Conservation (phyloP, 495 filamentous ascomycete genomes). For the Podospora appendiculata region DNA sequence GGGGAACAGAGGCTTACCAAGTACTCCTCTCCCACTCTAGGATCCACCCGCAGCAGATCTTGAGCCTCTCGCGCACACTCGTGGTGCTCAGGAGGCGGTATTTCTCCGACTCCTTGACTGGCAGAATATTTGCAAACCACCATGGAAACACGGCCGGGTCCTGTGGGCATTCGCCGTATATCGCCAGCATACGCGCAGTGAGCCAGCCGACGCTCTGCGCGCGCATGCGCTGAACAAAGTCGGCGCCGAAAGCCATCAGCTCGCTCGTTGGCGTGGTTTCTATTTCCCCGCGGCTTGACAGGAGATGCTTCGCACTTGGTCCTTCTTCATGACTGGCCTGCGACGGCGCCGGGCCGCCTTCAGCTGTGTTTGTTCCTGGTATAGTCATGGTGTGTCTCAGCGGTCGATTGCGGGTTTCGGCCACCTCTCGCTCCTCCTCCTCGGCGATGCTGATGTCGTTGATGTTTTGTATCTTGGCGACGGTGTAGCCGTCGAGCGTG, state of each 20-base stretch:
- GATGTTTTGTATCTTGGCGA: conserved; percentile 64
- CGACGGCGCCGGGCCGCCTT: neutral
- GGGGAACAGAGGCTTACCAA: conserved; percentile 41
- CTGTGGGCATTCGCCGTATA: conserved; percentile 69
- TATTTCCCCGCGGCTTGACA: conserved; percentile 31
- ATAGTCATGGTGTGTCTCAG: neutral
- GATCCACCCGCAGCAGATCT: conserved; percentile 72
- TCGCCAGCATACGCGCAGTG: conserved; percentile 54
- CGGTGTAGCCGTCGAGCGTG: conserved; percentile 65
- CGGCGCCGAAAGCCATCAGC: conserved; percentile 53
- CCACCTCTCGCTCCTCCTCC: conserved; percentile 66
- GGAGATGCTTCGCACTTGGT: neutral
- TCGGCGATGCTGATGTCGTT: conserved; percentile 75
- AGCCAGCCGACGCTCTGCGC: conserved; percentile 64
- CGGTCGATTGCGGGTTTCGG: conserved; percentile 39
- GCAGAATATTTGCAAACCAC: conserved; percentile 82
- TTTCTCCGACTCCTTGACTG: conserved; percentile 69
- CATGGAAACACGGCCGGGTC: conserved; percentile 77
- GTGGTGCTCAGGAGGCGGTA: conserved; percentile 62
- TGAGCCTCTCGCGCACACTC: conserved; percentile 72
- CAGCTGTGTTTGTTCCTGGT: neutral
- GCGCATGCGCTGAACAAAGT: conserved; percentile 62
- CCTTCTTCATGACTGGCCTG: too few species aligned
- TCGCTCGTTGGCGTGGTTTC: conserved; percentile 61
- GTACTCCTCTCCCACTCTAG: conserved; percentile 59